A percentile compares a stretch with the other conserved stretches of the same genome.
Conservation (phyloP, 2,329 filamentous ascomycete species). For the Shiraia bambusicola region DNA sequence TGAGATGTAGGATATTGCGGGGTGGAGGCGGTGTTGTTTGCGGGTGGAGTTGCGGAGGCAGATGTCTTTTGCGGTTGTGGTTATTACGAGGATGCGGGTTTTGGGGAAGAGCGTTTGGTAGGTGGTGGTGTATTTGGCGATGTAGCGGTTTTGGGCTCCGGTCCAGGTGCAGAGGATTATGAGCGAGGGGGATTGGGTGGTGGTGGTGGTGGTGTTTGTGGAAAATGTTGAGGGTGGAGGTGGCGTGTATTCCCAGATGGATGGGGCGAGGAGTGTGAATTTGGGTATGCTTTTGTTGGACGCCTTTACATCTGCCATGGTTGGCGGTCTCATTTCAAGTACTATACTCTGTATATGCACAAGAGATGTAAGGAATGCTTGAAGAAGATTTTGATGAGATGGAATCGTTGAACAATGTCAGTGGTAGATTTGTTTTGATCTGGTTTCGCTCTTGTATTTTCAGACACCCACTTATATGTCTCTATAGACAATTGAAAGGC, state of each 20-base stretch:
- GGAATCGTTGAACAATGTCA: too few relatives aligned
- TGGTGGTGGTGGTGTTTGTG: not conserved
- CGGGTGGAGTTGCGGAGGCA: constrained; percentile 20
- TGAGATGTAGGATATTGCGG: constrained; percentile 21
- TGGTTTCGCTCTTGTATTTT: too few relatives aligned
- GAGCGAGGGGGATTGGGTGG: constrained; percentile 15
- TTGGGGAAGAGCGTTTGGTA: constrained; percentile 29
- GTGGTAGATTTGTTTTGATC: too few relatives aligned
- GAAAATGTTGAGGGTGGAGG: not conserved
- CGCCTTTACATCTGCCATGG: not conserved
- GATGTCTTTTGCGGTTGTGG: constrained; percentile 27
- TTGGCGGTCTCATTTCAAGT: too few relatives aligned
- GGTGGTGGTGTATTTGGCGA: constrained; percentile 26
- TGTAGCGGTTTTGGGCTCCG: constrained; percentile 25
- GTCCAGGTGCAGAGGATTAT: constrained; percentile 35
- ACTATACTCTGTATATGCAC: too few relatives aligned
- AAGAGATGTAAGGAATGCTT: too few relatives aligned
- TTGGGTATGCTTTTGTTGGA: constrained; percentile 7
- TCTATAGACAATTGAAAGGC: too few relatives aligned
- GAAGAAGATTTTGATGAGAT: too few relatives aligned
- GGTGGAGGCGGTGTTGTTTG: constrained; percentile 22
- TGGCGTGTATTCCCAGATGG: constrained; percentile 16
- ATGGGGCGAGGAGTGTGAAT: constrained; percentile 18
- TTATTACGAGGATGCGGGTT: constrained; percentile 29
- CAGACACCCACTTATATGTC: too few relatives aligned